Evolutionary conservation across 2,329 filamentous ascomycete species (phyloP).

Genomic region (Colletotrichum kahawae): DNA sequence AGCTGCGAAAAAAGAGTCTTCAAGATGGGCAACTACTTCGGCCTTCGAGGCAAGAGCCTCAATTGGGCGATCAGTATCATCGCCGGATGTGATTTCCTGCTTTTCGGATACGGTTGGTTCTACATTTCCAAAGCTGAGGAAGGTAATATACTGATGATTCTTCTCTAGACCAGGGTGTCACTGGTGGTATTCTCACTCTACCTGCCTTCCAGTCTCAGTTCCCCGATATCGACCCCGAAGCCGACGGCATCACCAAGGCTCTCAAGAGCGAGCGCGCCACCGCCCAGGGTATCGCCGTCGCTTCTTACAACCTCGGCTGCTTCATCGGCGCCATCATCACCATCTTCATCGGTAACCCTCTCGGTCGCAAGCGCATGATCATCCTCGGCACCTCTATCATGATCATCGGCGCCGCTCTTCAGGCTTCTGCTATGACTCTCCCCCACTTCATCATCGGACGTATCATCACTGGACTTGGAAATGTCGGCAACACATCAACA

Average conservation of each 20-base stretch:
- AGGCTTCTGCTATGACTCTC: slow-evolving; percentile 49
- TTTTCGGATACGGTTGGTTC: slow-evolving; percentile 58
- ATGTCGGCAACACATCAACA: slow-evolving; percentile 47
- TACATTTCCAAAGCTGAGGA: not conserved
- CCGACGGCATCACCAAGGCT: slow-evolving; percentile 26
- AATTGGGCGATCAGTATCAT: slow-evolving; percentile 74
- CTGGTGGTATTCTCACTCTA: slow-evolving; percentile 77
- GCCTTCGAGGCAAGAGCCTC: slow-evolving; percentile 68
- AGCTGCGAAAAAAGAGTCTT: slow-evolving; percentile 10
- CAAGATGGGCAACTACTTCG: slow-evolving; percentile 55
- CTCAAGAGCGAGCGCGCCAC: slow-evolving; percentile 50
- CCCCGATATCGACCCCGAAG: slow-evolving; percentile 33
- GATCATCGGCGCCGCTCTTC: slow-evolving; percentile 49
- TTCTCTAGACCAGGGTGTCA: slow-evolving; percentile 73
- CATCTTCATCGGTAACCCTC: slow-evolving; percentile 34
- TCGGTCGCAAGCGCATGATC: slow-evolving; percentile 49
- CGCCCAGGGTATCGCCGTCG: slow-evolving; percentile 59
- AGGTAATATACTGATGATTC: slow-evolving; percentile 27
- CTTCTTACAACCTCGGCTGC: slow-evolving; percentile 65
- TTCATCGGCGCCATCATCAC: slow-evolving; percentile 52
- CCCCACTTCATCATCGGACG: slow-evolving; percentile 63
- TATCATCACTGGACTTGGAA: slow-evolving; percentile 42
- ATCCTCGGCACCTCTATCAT: slow-evolving; percentile 47
- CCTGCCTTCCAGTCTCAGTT: slow-evolving; percentile 62
- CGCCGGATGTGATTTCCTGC: slow-evolving; percentile 75